Evolutionary conservation across 345 rosid genomes (phyloP).

Genomic region (Aquilaria malaccensis): DNA sequence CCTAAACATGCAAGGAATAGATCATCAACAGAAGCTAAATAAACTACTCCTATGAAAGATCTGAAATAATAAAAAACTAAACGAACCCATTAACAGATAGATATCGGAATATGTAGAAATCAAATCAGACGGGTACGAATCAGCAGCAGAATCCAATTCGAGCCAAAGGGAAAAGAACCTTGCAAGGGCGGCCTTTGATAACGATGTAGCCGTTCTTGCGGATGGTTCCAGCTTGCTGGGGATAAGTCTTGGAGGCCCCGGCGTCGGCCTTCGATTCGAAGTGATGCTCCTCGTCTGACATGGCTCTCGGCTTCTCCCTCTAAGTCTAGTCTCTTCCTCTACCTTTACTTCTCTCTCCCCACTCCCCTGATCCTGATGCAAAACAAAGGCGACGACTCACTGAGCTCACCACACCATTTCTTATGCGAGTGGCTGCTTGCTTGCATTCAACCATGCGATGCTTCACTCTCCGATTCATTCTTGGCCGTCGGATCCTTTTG

Average conservation of each 20-base stretch:
- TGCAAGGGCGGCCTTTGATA: conserved; percentile 56
- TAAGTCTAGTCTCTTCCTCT: background rate
- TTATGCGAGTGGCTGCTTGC: background rate
- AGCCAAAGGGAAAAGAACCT: conserved; percentile 20
- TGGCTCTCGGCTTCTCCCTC: conserved; percentile 5
- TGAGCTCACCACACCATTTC: background rate
- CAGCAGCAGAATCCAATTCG: background rate
- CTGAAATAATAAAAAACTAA: background rate
- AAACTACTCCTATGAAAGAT: background rate
- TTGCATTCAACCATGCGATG: no score
- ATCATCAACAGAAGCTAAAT: background rate
- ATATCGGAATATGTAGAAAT: conserved; percentile 13
- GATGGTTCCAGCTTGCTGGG: conserved; percentile 60
- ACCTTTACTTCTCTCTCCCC: background rate
- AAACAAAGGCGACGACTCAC: no score
- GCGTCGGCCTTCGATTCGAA: conserved; percentile 61
- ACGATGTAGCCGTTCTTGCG: conserved; percentile 59
- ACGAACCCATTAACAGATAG: background rate
- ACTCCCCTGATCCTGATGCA: background rate
- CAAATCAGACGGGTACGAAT: conserved; percentile 1
- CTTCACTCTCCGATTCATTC: conserved; percentile 1
- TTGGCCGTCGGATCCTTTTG: background rate
- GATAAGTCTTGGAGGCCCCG: conserved; percentile 58
- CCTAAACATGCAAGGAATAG: conserved; percentile 1
- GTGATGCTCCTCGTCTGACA: conserved; percentile 70